Conservation (phyloP, 495 filamentous ascomycete genomes). For the Ascodesmis nigricans region DNA sequence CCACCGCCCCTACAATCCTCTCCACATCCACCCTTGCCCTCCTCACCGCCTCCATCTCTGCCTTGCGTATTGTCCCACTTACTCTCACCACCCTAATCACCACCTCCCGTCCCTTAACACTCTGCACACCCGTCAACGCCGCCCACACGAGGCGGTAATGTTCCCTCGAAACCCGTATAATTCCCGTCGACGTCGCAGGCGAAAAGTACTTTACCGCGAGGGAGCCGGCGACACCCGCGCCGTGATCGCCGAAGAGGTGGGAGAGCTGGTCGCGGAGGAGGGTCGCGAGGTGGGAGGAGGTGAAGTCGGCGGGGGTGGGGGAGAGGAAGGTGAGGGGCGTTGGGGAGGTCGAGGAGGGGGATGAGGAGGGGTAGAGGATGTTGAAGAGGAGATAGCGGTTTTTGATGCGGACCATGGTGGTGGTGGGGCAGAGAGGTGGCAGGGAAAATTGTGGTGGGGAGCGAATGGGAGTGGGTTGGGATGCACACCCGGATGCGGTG, state of each 20-base stretch:
- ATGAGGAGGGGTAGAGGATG: slow-evolving; percentile 54
- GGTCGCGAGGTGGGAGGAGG: slow-evolving; percentile 36
- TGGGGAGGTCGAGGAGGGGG: slow-evolving; percentile 6
- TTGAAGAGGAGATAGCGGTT: slow-evolving; percentile 81
- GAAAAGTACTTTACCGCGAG: slow-evolving; percentile 67
- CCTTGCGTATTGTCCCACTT: slow-evolving; percentile 83
- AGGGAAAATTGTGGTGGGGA: slow-evolving; percentile 1
- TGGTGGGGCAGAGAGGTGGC: neutral
- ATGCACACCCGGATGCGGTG: too few species aligned
- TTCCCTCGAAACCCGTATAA: slow-evolving; percentile 54
- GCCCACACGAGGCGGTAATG: slow-evolving; percentile 78
- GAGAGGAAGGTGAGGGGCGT: slow-evolving; percentile 12
- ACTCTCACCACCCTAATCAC: slow-evolving; percentile 74
- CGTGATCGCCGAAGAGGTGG: slow-evolving; percentile 76
- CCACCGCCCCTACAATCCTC: slow-evolving; percentile 32
- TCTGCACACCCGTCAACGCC: slow-evolving; percentile 60
- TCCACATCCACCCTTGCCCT: slow-evolving; percentile 45
- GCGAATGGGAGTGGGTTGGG: too few species aligned
- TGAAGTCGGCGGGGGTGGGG: slow-evolving; percentile 28
- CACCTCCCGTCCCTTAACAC: slow-evolving; percentile 37
- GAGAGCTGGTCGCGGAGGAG: slow-evolving; percentile 45
- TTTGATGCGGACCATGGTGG: slow-evolving; percentile 77
- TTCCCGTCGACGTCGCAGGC: slow-evolving; percentile 76
- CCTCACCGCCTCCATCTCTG: slow-evolving; percentile 67
- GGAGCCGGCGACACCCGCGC: slow-evolving; percentile 40